Evolutionary conservation across 192 early-diverging fungal genomes (phyloP).

Genomic region (Phlyctochytrium arcticum): DNA sequence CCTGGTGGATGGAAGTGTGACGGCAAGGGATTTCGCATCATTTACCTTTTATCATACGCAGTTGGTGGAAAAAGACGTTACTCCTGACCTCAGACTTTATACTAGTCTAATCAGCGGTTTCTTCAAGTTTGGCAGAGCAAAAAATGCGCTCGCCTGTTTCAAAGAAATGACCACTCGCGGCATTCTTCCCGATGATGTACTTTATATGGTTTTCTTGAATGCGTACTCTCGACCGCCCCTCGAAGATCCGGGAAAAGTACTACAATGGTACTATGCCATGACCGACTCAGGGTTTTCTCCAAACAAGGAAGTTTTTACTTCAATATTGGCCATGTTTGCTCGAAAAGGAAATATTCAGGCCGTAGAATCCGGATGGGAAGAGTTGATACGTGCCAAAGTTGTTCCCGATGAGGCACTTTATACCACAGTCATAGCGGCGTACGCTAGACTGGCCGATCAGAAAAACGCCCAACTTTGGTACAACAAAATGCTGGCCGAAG

Average conservation of each 20-base stretch:
- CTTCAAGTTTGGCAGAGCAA: background rate
- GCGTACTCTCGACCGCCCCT: background rate
- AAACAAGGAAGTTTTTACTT: conserved; percentile 8
- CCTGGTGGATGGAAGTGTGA: background rate
- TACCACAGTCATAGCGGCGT: conserved; percentile 11
- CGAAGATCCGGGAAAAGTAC: background rate
- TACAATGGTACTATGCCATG: conserved; percentile 20
- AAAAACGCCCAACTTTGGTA: conserved; percentile 5
- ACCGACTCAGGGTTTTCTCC: background rate
- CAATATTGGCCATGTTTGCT: conserved; percentile 12
- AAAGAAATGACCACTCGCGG: conserved; percentile 3
- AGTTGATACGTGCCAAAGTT: background rate
- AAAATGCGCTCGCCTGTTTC: background rate
- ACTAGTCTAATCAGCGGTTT: conserved; percentile 6
- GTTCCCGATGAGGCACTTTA: background rate
- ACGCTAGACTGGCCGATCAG: conserved; percentile 4
- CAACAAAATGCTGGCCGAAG: background rate
- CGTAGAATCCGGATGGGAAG: background rate
- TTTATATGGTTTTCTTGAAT: conserved; percentile 14
- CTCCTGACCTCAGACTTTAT: background rate
- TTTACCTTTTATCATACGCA: background rate
- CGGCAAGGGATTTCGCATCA: background rate
- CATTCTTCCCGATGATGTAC: background rate
- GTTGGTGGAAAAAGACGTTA: background rate
- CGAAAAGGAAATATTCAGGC: conserved; percentile 2